Conservation (phyloP, 192 early-diverging fungal genomes). For the Coemansia sp. region DNA sequence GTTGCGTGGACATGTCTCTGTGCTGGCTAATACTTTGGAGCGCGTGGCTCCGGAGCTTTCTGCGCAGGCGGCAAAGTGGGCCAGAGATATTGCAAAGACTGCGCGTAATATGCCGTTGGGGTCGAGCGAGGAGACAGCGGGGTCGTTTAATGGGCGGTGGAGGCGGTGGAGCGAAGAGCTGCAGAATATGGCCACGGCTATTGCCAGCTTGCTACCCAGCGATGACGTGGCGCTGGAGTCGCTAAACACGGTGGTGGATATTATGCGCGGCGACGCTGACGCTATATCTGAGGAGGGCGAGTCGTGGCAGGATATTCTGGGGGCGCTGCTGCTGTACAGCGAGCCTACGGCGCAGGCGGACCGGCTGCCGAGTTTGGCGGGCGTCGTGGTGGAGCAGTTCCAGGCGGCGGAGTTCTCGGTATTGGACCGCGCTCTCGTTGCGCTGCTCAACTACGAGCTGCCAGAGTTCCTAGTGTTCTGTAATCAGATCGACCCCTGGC, state of each 20-base stretch:
- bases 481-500: conserved; percentile 59
- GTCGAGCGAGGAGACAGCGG: conserved; percentile 43
- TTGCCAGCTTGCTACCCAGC: conserved; percentile 13
- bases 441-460: conserved; percentile 50
- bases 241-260: conserved; percentile 18
- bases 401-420: conserved; percentile 31
- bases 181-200: conserved; percentile 20
- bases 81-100: conserved; percentile 21
- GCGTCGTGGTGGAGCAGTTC: conserved; percentile 27
- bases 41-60: conserved; percentile 19
- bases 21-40: conserved; percentile 39
- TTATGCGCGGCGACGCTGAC: conserved; percentile 50
- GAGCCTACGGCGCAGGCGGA: conserved; percentile 52
- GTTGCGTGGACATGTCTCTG: conserved; percentile 39
- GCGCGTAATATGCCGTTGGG: conserved; percentile 46
- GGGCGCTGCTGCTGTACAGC: conserved; percentile 58
- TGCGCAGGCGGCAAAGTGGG: conserved; percentile 28
- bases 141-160: conserved; percentile 32
- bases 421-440: conserved; percentile 36
- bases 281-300: conserved; percentile 41
- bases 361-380: conserved; percentile 29
- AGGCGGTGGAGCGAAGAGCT: conserved; percentile 39
- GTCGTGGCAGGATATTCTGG: conserved; percentile 59
- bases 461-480: conserved; percentile 55
- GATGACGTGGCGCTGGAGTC: conserved; percentile 19